These are phyloP conservation scores for Penicillium coffeae DNA, from an alignment of 495 filamentous ascomycete genomes.

Conservation along the genomic window DNA sequence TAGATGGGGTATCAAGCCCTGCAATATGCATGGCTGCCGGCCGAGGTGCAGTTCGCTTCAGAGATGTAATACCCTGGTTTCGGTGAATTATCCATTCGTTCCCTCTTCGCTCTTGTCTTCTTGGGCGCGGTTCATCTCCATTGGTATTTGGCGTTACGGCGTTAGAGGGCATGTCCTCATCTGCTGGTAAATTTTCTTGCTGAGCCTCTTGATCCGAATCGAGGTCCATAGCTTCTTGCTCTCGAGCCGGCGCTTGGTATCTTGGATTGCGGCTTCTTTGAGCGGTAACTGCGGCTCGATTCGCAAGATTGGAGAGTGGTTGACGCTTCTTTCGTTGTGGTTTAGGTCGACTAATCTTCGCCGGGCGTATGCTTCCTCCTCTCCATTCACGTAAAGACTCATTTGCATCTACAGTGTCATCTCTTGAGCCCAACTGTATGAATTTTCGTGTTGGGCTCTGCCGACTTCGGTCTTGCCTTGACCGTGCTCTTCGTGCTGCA, in stretches of 20 bases:
- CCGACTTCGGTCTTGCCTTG: constrained; percentile 59
- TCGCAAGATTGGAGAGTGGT: constrained; percentile 17
- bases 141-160: neutral
- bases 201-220: neutral
- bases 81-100: constrained; percentile 37
- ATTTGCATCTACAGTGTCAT: constrained; percentile 74
- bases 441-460: constrained; percentile 72
- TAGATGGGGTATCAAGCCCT: constrained; percentile 10
- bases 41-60: constrained; percentile 28
- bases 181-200: constrained; percentile 3
- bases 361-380: constrained; percentile 59
- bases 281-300: constrained; percentile 7
- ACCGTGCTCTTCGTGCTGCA: constrained; percentile 66
- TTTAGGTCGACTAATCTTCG: constrained; percentile 21
- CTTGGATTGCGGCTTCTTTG: constrained; percentile 5
- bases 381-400: constrained; percentile 70
- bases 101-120: constrained; percentile 19
- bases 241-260: neutral
- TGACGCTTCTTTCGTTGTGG: constrained; percentile 18
- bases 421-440: constrained; percentile 63
- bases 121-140: neutral
- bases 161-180: constrained; percentile 1
- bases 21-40: constrained; percentile 40
- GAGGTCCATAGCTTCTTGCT: neutral
- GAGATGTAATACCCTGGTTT: constrained; percentile 31